Evolutionary conservation across 2,329 filamentous ascomycete species (phyloP).

Genomic region (Claviceps sp.): DNA sequence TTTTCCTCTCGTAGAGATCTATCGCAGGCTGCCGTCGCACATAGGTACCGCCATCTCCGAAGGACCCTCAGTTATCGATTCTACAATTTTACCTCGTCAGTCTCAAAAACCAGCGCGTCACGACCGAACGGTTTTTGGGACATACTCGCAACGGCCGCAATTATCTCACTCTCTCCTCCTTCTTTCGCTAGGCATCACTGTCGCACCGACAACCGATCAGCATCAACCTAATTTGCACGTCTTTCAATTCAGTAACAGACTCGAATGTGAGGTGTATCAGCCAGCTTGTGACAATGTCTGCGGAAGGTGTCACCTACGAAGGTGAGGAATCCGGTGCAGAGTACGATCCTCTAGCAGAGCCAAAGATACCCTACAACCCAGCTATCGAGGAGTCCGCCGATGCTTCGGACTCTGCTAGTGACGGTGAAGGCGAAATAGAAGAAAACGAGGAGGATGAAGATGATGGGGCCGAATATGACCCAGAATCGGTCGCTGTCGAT

Average conservation of each 20-base stretch:
- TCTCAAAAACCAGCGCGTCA: too few relatives aligned
- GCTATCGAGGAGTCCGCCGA: slow-evolving; percentile 37
- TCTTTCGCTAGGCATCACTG: neutral
- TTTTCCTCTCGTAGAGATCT: neutral
- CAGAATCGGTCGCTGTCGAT: slow-evolving; percentile 37
- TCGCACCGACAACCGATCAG: neutral
- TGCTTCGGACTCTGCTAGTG: slow-evolving; percentile 34
- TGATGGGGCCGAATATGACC: slow-evolving; percentile 44
- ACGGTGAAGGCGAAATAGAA: slow-evolving; percentile 31
- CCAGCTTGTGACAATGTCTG: slow-evolving; percentile 18
- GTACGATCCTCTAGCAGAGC: slow-evolving; percentile 41
- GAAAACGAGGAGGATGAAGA: slow-evolving; percentile 40
- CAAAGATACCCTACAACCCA: slow-evolving; percentile 36
- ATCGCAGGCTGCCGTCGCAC: neutral
- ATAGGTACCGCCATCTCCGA: neutral
- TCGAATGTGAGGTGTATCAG: neutral
- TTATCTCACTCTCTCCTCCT: neutral
- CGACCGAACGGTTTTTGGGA: neutral
- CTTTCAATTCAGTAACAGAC: neutral
- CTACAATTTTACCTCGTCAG: neutral
- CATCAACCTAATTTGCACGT: neutral
- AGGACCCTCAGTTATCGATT: neutral
- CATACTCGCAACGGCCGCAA: neutral
- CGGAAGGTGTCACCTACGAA: slow-evolving; percentile 33
- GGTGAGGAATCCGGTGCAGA: slow-evolving; percentile 40